Conservation (phyloP, 345 rosid genomes). For the Eucalyptus marginata region DNA sequence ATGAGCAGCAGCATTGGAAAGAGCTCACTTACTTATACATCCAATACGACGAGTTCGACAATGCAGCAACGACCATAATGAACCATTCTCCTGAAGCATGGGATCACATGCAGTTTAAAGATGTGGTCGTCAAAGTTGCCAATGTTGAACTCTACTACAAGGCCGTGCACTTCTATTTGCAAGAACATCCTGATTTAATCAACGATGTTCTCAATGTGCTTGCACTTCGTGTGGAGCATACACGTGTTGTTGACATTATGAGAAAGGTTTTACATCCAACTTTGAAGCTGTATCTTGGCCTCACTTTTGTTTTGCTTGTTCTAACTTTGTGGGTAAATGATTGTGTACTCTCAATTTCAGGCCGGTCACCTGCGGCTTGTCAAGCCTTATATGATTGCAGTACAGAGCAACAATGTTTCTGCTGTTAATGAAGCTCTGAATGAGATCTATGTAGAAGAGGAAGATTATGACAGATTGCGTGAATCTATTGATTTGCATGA, state of each 20-base stretch:
- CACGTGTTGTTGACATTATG: conserved; percentile 93
- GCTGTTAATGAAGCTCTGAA: conserved; percentile 95
- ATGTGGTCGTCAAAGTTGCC: conserved; percentile 81
- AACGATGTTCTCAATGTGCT: conserved; percentile 88
- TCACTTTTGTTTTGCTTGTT: not conserved
- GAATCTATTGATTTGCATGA: conserved; percentile 90
- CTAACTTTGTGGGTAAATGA: not conserved
- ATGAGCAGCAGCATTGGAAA: conserved; percentile 93
- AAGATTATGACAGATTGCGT: conserved; percentile 87
- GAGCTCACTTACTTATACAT: conserved; percentile 85
- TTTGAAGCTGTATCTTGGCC: not conserved
- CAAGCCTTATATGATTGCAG: conserved; percentile 96
- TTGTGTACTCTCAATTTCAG: conserved; percentile 19
- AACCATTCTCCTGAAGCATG: conserved; percentile 98
- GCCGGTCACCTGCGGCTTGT: conserved; percentile 90
- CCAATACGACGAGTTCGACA: conserved; percentile 85
- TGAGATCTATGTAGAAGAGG: conserved; percentile 90
- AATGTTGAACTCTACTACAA: conserved; percentile 91
- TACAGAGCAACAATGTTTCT: conserved; percentile 87
- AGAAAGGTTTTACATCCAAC: conserved; percentile 44
- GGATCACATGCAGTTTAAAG: conserved; percentile 98
- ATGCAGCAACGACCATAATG: conserved; percentile 94
- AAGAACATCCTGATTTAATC: conserved; percentile 90
- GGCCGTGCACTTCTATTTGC: conserved; percentile 95
- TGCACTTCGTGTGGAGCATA: conserved; percentile 84